Base-by-base conservation (phyloP, 176 grass and related monocot genomes). In the Hyparrhenia diplandra region DNA sequence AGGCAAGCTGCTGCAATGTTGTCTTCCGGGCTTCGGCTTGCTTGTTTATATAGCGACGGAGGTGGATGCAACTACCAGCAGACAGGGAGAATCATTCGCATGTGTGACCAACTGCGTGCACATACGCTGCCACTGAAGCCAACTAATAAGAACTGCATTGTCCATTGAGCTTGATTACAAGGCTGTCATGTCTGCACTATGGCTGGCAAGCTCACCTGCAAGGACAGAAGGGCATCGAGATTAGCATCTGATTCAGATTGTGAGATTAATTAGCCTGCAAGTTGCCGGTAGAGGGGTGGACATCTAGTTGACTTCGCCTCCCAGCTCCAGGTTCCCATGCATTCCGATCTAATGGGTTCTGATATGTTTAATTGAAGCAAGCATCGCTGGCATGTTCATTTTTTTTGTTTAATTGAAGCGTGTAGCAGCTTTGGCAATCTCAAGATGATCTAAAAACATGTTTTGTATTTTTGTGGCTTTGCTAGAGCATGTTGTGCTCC, bases 71-170 rank as follows among this genome's bases (percentile, higher is more conserved):
- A 18, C 30, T 77, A 6, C 8, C 1, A 28, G 74, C 74, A 77
- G 74, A 77, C 74, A 77, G 0, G 4, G 28, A 41, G 74, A 77
- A 77, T 77, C 23, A 62, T 29, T 29, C 23, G 29, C 74, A 77
- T 63, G 36, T 63, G 74, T 43, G 3, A 60, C 16, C 34, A 76
- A 59, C 2, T 60, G 31, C 64, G 20, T 9, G 20, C 14, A 21
- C 34, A 23, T 5, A 4, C 24, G 54, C 8, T 76, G 37, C 34
- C 27, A 76, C 73, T 2, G 5, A 60, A 39, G 32, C 34, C 67
- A 45, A 6, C 42, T 24, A n/a, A 39, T 55, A 36, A 40, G 73
- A 40, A 58, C 13, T 13, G 20, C 52, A 5, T 60, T 32, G 11
- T 1, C 37, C 23, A 17, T 63, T 13, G 13, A 30, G 35, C 74